These are phyloP conservation scores for Leptodontidium sp. DNA, from an alignment of 2,329 filamentous ascomycete genomes.

Conservation along the genomic window DNA sequence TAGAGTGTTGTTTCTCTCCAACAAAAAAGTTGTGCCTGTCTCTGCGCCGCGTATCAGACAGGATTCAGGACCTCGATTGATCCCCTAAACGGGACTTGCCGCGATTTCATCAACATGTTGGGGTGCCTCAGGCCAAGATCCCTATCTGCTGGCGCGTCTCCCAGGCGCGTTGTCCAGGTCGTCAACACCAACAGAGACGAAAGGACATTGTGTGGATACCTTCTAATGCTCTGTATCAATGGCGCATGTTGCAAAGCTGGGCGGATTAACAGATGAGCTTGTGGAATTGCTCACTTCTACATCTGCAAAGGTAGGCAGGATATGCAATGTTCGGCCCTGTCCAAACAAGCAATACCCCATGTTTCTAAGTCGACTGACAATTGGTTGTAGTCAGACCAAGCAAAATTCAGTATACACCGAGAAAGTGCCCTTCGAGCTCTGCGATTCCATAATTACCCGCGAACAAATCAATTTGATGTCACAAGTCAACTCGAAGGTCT, in stretches of 20 bases:
- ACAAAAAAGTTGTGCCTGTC: slow-evolving; percentile 24
- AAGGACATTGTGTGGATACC: background rate
- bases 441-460: slow-evolving; percentile 63
- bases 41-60: slow-evolving; percentile 25
- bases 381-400: slow-evolving; percentile 43
- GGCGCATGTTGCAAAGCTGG: slow-evolving; percentile 73
- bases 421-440: slow-evolving; percentile 61
- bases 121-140: slow-evolving; percentile 5
- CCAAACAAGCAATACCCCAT: background rate
- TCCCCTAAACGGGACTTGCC: slow-evolving; percentile 29
- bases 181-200: background rate
- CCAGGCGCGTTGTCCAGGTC: slow-evolving; percentile 17
- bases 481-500: slow-evolving; percentile 71
- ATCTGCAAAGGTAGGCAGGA: slow-evolving; percentile 57
- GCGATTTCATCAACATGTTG: slow-evolving; percentile 3
- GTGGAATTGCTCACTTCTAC: slow-evolving; percentile 69
- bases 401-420: slow-evolving; percentile 53
- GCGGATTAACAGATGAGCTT: slow-evolving; percentile 73
- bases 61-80: slow-evolving; percentile 16
- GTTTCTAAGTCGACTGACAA: slow-evolving; percentile 27
- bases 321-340: background rate
- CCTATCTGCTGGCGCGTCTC: slow-evolving; percentile 27
- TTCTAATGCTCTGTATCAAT: slow-evolving; percentile 54
- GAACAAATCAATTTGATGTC: slow-evolving; percentile 81
- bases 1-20: slow-evolving; percentile 32